Evolutionary conservation across 2,329 filamentous ascomycete species (phyloP).

Genomic region (Whalleya microplaca): DNA sequence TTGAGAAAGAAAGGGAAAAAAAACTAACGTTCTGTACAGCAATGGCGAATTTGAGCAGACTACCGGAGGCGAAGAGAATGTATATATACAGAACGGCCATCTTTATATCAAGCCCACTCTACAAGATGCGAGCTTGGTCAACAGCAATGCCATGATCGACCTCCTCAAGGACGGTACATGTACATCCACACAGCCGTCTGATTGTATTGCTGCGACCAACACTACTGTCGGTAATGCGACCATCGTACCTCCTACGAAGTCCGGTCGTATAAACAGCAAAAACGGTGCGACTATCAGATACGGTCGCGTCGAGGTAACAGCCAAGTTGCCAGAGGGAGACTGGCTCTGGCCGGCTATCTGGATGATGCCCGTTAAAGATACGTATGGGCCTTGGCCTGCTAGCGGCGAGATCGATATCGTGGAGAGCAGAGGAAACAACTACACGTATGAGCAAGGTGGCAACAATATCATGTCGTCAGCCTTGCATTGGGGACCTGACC

Average conservation of each 20-base stretch:
- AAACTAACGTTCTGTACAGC: constrained; percentile 47
- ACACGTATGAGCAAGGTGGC: constrained; percentile 74
- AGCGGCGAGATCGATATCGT: constrained; percentile 86
- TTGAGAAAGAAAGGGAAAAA: constrained; percentile 16
- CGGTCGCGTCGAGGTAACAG: constrained; percentile 79
- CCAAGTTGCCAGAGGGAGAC: constrained; percentile 75
- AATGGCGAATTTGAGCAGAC: constrained; percentile 84
- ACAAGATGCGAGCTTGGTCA: constrained; percentile 68
- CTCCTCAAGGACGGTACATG: constrained; percentile 69
- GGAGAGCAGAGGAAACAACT: constrained; percentile 82
- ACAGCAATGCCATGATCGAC: constrained; percentile 69
- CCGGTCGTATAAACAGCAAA: constrained; percentile 77
- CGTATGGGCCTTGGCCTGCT: constrained; percentile 76
- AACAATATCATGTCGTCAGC: constrained; percentile 81
- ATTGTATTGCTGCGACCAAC: constrained; percentile 76
- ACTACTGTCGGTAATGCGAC: constrained; percentile 70
- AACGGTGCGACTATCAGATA: constrained; percentile 74
- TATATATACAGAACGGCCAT: constrained; percentile 69
- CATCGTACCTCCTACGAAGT: constrained; percentile 77
- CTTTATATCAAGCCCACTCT: constrained; percentile 79
- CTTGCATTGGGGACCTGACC: constrained; percentile 80
- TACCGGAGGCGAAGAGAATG: constrained; percentile 72
- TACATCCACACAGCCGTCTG: constrained; percentile 60
- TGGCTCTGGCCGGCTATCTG: constrained; percentile 94
- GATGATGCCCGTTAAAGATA: constrained; percentile 77